Base-by-base conservation (phyloP, 2,329 filamentous ascomycete species). In the Cylindrodendrum hubeiense region DNA sequence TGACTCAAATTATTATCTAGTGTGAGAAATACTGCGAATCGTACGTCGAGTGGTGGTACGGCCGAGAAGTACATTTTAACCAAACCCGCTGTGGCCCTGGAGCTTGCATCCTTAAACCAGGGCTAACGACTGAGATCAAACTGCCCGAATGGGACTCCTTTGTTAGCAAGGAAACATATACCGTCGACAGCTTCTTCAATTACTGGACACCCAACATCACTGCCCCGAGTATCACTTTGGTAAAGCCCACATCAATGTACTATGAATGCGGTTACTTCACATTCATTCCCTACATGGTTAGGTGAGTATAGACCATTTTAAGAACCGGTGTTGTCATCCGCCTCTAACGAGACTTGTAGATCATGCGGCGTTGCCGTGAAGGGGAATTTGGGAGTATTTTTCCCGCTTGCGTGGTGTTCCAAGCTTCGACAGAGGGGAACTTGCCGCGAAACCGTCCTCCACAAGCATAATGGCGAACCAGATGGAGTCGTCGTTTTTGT, bases 221-320 rank as follows among this genome's bases (percentile, higher is more conserved):
- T 6, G 43, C 44, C 3, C 4, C 17, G 22, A 49, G 51, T 3
- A 15, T 9, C 8, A 13, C 34, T 4, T n/a, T 24, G 4, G 24
- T 41, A 44, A 62, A 62, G 21, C 59, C 59, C 8, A 30, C 24
- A 7, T 19, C 19, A 6, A 4, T 55, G 22, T 7, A 34, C 2
- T 10, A 55, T 4, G 41, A 50, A 7, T 62, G 59, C 33, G 59
- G 59, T 3, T 62, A 62, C 44, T 62, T 44, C 34, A n/a, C 59
- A 5, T 62, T 62, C n/a, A 33, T 62, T 8, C 59, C 59, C 6
- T 37, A 34, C 12, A 46, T 34, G n/a, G 34, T 56, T 3, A 52
- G 44, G 59, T 62, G 6, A n/a, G 58, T 47, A 33, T 19, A 15
- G 12, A 15, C 26, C 10, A 22, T 19, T 12, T 5, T 19, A 10